A percentile compares a stretch with the other conserved stretches of the same genome.
Evolutionary conservation across 805 yeast genomes (phyloP).

Genomic region (Myxozyma melibiosi): DNA sequence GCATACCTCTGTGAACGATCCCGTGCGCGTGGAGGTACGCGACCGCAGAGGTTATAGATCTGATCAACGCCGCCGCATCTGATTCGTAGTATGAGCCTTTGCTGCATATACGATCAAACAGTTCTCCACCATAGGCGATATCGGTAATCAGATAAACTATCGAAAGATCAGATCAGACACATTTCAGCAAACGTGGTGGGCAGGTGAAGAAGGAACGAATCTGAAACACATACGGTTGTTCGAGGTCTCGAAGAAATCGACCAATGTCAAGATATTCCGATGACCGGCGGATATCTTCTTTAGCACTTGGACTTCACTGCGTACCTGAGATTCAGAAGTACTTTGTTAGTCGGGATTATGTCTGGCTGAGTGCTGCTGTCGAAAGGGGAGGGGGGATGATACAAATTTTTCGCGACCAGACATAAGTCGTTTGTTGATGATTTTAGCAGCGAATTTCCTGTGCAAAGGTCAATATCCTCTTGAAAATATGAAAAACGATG

Average conservation of each 20-base stretch:
- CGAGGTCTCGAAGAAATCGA: conserved; percentile 71
- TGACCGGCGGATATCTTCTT: conserved; percentile 54
- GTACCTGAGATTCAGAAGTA: conserved; percentile 48
- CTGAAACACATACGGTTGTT: conserved; percentile 47
- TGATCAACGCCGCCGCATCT: conserved; percentile 54
- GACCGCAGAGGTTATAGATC: conserved; percentile 57
- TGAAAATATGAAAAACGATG: conserved; percentile 5
- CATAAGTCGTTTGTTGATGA: conserved; percentile 53
- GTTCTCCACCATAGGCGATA: conserved; percentile 66
- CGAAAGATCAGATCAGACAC: too few species aligned
- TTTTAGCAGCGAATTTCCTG: conserved; percentile 56
- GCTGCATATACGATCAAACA: conserved; percentile 59
- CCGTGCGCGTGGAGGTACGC: conserved; percentile 59
- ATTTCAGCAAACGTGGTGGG: background rate
- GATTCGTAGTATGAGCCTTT: conserved; percentile 51
- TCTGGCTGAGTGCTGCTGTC: too few species aligned
- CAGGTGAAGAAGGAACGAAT: background rate
- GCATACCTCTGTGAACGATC: conserved; percentile 58
- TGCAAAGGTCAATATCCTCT: too few species aligned
- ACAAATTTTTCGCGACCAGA: conserved; percentile 55
- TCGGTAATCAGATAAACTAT: conserved; percentile 59
- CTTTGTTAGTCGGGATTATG: too few species aligned
- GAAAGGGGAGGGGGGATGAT: conserved; percentile 22
- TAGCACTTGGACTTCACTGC: conserved; percentile 63
- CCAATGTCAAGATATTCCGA: conserved; percentile 59